Conservation (phyloP, 2,329 filamentous ascomycete genomes). For the Aphanocladium album region DNA sequence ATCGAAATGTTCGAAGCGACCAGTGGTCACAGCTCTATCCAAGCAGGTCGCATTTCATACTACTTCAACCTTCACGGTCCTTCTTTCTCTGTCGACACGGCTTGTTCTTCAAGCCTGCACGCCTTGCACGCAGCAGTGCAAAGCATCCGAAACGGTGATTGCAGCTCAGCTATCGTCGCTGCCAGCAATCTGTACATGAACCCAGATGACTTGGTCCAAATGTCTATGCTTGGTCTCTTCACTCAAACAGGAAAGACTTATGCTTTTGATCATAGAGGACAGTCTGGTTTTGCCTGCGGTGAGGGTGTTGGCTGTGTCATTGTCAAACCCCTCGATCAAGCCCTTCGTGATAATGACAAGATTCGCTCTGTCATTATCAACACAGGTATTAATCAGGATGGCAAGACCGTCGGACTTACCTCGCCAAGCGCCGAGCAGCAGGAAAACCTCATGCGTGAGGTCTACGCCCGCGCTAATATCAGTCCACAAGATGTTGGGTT, state of each 20-base stretch:
- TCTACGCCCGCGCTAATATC: conserved; percentile 29
- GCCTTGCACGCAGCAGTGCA: conserved; percentile 47
- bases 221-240: conserved; percentile 32
- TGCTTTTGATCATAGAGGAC: conserved; percentile 29
- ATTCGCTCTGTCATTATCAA: conserved; percentile 47
- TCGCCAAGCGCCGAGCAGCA: conserved; percentile 50
- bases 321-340: conserved; percentile 52
- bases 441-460: conserved; percentile 31
- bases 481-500: conserved; percentile 26
- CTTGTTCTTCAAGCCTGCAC: conserved; percentile 47
- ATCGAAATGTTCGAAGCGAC: conserved; percentile 49
- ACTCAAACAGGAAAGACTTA: conserved; percentile 47
- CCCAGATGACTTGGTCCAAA: conserved; percentile 32
- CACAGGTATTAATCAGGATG: conserved; percentile 52
- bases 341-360: conserved; percentile 49
- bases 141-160: conserved; percentile 42
- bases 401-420: conserved; percentile 43
- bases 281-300: conserved; percentile 53
- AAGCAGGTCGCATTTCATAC: conserved; percentile 51
- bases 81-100: conserved; percentile 47
- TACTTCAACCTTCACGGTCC: conserved; percentile 51
- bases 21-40: conserved; percentile 45
- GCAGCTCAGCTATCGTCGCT: conserved; percentile 41
- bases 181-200: conserved; percentile 43
- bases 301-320: conserved; percentile 53